These are phyloP conservation scores for Lichtheimia hyalospora DNA, from an alignment of 371 early-diverging fungal species.

Conservation along the genomic window DNA sequence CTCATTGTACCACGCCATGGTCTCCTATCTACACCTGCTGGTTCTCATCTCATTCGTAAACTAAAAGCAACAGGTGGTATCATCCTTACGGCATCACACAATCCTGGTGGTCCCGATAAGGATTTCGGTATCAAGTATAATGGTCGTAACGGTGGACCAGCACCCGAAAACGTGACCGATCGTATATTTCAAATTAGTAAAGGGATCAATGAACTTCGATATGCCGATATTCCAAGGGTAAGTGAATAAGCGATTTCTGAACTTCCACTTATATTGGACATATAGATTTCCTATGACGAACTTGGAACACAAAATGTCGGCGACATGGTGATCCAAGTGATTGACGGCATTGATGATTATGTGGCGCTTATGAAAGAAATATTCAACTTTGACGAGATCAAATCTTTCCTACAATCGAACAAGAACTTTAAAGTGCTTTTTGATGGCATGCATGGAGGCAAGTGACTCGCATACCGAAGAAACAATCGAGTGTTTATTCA, in stretches of 20 bases:
- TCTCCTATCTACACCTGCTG: slow-evolving; percentile 96
- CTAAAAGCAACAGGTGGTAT: slow-evolving; percentile 90
- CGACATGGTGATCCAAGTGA: slow-evolving; percentile 75
- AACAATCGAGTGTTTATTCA: not conserved
- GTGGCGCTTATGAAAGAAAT: slow-evolving; percentile 84
- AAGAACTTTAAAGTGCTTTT: slow-evolving; percentile 85
- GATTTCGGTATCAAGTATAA: slow-evolving; percentile 99
- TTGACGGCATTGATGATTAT: slow-evolving; percentile 93
- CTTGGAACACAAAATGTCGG: slow-evolving; percentile 63
- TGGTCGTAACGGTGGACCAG: slow-evolving; percentile 93
- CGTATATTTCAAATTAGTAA: slow-evolving; percentile 82
- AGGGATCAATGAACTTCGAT: slow-evolving; percentile 63
- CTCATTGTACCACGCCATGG: slow-evolving; percentile 92
- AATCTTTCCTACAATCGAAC: slow-evolving; percentile 67
- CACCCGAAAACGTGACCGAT: slow-evolving; percentile 96
- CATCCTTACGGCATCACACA: slow-evolving; percentile 95
- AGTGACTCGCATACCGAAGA: not conserved
- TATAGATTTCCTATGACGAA: slow-evolving; percentile 73
- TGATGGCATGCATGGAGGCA: slow-evolving; percentile 93
- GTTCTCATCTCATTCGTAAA: slow-evolving; percentile 90
- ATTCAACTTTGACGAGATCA: slow-evolving; percentile 87
- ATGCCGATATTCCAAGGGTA: slow-evolving; percentile 72
- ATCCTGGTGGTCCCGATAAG: slow-evolving; percentile 96
- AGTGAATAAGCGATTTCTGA: too few species aligned
- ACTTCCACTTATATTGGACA: not conserved